These are phyloP conservation scores for Cyberlindnera euphorbiae DNA, from an alignment of 805 yeast species.

Conservation along the genomic window DNA sequence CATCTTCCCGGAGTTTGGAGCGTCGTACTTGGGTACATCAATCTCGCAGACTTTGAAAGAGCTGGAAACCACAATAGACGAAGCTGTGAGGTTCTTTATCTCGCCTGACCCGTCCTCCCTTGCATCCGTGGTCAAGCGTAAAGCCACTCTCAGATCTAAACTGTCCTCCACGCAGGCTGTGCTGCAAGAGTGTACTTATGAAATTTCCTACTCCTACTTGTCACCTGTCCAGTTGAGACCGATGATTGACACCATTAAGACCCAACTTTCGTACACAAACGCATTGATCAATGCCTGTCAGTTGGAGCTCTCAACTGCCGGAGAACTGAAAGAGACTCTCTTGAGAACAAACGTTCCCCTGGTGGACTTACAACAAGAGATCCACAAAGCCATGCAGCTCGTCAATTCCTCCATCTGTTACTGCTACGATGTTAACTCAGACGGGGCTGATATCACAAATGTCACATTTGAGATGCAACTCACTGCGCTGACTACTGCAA, in stretches of 20 bases:
- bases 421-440: slow-evolving; percentile 35
- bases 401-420: slow-evolving; percentile 32
- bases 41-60: slow-evolving; percentile 36
- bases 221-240: slow-evolving; percentile 39
- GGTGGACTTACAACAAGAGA: slow-evolving; percentile 28
- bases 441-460: slow-evolving; percentile 11
- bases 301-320: slow-evolving; percentile 33
- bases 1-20: slow-evolving; percentile 49
- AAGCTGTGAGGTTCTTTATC: slow-evolving; percentile 35
- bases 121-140: slow-evolving; percentile 31
- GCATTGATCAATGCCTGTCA: slow-evolving; percentile 47
- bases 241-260: slow-evolving; percentile 29
- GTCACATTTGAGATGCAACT: slow-evolving; percentile 25
- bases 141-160: slow-evolving; percentile 29
- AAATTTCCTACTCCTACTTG: slow-evolving; percentile 42
- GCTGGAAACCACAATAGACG: slow-evolving; percentile 35
- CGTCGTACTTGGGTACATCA: slow-evolving; percentile 42
- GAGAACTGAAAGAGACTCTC: slow-evolving; percentile 30
- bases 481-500: slow-evolving; percentile 26
- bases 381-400: slow-evolving; percentile 31
- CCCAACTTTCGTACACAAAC: slow-evolving; percentile 31
- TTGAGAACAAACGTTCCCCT: slow-evolving; percentile 29
- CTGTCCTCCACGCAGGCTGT: slow-evolving; percentile 34
- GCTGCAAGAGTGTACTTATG: slow-evolving; percentile 43
- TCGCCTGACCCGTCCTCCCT: slow-evolving; percentile 25